Evolutionary conservation across 805 yeast species (phyloP).

Genomic region (Hanseniaspora nectarophila): DNA sequence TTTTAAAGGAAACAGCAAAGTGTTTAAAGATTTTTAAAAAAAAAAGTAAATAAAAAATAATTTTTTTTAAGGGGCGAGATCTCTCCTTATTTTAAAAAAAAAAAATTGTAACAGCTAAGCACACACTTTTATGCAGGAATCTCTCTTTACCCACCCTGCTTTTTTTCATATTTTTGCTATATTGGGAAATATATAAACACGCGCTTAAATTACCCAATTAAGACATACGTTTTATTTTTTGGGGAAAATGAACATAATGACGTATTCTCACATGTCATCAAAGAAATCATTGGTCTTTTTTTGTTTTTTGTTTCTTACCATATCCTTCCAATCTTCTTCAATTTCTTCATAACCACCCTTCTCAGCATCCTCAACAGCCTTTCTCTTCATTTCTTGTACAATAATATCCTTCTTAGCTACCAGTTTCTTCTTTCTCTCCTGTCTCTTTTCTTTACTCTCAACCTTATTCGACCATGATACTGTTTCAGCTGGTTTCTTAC

Average conservation of each 20-base stretch:
- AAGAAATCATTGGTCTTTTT: constrained; percentile 45
- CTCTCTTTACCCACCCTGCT: too few relatives aligned
- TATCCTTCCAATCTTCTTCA: constrained; percentile 77
- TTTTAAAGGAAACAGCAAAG: too few relatives aligned
- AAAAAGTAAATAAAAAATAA: too few relatives aligned
- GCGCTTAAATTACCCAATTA: too few relatives aligned
- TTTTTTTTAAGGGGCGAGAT: background rate
- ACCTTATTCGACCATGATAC: constrained; percentile 71
- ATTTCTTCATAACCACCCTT: constrained; percentile 31
- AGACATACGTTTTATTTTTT: too few relatives aligned
- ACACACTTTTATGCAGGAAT: too few relatives aligned
- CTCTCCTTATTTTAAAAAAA: constrained; percentile 62
- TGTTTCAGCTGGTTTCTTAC: constrained; percentile 41
- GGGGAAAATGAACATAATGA: too few relatives aligned
- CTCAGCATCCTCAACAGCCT: constrained; percentile 30
- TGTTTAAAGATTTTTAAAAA: too few relatives aligned
- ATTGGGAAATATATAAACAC: too few relatives aligned
- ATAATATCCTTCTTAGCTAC: constrained; percentile 45
- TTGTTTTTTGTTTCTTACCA: constrained; percentile 53
- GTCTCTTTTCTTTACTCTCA: constrained; percentile 49
- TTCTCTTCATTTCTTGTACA: constrained; percentile 30
- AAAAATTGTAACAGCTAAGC: too few relatives aligned
- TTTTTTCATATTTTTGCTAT: too few relatives aligned
- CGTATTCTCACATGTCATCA: constrained; percentile 40
- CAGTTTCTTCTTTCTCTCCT: constrained; percentile 54